A percentile compares a stretch with the other conserved stretches of the same genome.
Evolutionary conservation across 495 filamentous ascomycete species (phyloP).

Genomic region (Tuber magnatum): DNA sequence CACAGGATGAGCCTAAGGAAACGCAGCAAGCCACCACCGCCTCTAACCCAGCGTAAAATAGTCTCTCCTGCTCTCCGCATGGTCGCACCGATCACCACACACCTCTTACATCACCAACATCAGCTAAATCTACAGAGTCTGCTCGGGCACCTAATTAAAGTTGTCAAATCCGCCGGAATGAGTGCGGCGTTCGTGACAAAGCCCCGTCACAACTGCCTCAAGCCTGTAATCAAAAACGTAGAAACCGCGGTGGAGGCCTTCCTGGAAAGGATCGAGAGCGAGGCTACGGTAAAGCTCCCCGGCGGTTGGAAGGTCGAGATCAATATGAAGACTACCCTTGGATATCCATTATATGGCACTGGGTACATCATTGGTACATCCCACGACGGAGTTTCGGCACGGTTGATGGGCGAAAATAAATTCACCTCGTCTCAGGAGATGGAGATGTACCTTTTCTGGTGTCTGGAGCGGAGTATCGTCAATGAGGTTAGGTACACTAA

Average conservation of each 20-base stretch:
- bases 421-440: conserved; percentile 33
- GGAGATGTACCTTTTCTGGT: conserved; percentile 38
- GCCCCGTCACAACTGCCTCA: conserved; percentile 28
- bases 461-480: conserved; percentile 38
- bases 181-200: conserved; percentile 23
- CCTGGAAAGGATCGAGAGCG: conserved; percentile 30
- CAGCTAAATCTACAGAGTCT: conserved; percentile 43
- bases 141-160: conserved; percentile 36
- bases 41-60: conserved; percentile 50
- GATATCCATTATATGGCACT: conserved; percentile 32
- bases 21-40: conserved; percentile 56
- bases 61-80: conserved; percentile 52
- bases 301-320: conserved; percentile 36
- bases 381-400: conserved; percentile 35
- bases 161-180: conserved; percentile 34
- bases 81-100: conserved; percentile 58
- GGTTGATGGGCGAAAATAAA: conserved; percentile 35
- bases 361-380: conserved; percentile 33
- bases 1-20: conserved; percentile 61
- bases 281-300: conserved; percentile 34
- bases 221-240: conserved; percentile 27
- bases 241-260: conserved; percentile 35
- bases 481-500: conserved; percentile 36
- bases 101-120: conserved; percentile 54
- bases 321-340: conserved; percentile 33